phyloP scores from a whole-genome alignment of 225 moss, liverwort and hornwort genomes.

The Bryoerythrophyllum caledonicum region DNA sequence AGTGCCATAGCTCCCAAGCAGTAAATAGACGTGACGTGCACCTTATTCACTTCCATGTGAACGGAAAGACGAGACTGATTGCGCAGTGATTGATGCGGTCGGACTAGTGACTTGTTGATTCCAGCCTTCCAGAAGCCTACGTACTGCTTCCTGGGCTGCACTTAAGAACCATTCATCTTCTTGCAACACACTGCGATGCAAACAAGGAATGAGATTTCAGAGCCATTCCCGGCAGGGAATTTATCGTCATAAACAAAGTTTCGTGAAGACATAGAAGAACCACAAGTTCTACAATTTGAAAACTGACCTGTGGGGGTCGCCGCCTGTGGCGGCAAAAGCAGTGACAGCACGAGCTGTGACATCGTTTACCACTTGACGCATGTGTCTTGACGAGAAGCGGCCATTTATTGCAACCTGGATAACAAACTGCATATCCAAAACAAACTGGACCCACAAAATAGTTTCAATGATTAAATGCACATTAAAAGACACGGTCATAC shows the following conservation, averaged over 20 bases:
- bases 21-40: constrained; percentile 10
- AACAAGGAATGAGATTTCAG: constrained; percentile 4
- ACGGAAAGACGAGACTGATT: constrained; percentile 85
- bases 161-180: constrained; percentile 84
- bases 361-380: constrained; percentile 66
- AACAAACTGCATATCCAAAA: constrained; percentile 67
- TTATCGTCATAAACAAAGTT: too few species aligned
- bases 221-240: too few species aligned
- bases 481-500: constrained; percentile 4
- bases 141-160: constrained; percentile 73
- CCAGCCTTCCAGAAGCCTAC: constrained; percentile 66
- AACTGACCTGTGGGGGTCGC: constrained; percentile 61
- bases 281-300: background rate
- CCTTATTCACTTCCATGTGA: constrained; percentile 70
- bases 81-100: constrained; percentile 87
- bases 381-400: constrained; percentile 57
- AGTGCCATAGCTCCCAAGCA: constrained; percentile 18
- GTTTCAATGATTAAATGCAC: background rate
- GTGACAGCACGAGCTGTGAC: constrained; percentile 63
- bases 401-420: constrained; percentile 63
- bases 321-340: constrained; percentile 62
- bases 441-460: constrained; percentile 47
- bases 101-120: constrained; percentile 79
- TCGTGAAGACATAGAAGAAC: too few species aligned
- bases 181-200: constrained; percentile 61